Evolutionary conservation across 345 rosid species (phyloP).

Genomic region (Schrenkiella parvula): DNA sequence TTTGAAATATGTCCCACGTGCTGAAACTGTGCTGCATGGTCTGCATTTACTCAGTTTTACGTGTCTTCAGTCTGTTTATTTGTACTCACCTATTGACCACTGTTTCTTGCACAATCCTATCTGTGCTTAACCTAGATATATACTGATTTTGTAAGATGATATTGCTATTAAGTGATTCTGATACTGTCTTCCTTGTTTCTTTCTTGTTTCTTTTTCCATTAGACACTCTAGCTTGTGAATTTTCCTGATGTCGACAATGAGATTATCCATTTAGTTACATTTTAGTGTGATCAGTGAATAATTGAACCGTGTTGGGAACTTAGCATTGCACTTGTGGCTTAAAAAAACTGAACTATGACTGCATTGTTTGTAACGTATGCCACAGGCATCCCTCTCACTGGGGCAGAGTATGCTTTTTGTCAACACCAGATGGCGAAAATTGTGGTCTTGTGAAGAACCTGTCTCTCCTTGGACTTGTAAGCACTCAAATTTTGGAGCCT

Average conservation of each 20-base stretch:
- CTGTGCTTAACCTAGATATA: not conserved
- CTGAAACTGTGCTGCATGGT: no score
- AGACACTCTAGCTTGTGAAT: not conserved
- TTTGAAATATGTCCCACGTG: not conserved
- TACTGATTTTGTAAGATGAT: not conserved
- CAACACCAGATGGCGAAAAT: slow-evolving; percentile 96
- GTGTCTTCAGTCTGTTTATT: slow-evolving; percentile 5
- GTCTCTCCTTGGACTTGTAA: slow-evolving; percentile 75
- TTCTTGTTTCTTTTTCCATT: slow-evolving; percentile 3
- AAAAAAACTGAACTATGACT: not conserved
- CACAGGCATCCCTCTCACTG: slow-evolving; percentile 93
- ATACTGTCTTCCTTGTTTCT: not conserved
- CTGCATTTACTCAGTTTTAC: slow-evolving; percentile 11
- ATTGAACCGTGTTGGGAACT: not conserved
- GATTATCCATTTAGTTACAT: not conserved
- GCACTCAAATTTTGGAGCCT: slow-evolving; percentile 49
- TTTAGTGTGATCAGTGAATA: not conserved
- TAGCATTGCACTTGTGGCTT: not conserved
- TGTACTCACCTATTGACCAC: not conserved
- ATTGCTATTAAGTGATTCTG: not conserved
- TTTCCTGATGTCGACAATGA: not conserved
- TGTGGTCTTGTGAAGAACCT: slow-evolving; percentile 96
- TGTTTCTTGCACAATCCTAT: not conserved
- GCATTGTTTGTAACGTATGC: not conserved
- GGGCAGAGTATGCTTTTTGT: slow-evolving; percentile 92